These are phyloP conservation scores for Castanospermum australe DNA, from an alignment of 306 rosid species.

Conservation along the genomic window DNA sequence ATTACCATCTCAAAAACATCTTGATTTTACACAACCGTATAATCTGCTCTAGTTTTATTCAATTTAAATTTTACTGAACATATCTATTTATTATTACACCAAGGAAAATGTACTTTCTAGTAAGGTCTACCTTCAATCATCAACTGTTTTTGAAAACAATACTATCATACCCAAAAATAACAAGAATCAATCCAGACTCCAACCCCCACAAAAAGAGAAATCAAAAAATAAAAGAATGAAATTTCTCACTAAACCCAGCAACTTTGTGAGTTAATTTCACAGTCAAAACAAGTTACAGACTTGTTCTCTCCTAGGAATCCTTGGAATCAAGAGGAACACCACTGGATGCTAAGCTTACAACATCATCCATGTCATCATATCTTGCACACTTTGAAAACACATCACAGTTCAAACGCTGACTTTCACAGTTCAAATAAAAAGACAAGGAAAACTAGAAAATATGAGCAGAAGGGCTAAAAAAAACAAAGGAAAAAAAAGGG, in stretches of 20 bases:
- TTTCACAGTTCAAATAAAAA: no score
- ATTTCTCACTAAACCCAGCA: not conserved
- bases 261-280: not conserved
- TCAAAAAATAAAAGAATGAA: not conserved
- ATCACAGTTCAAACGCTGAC: not conserved
- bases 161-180: not conserved
- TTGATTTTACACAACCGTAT: not conserved
- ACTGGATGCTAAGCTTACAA: conserved; percentile 46
- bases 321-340: conserved; percentile 70
- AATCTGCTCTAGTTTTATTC: not conserved
- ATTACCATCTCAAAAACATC: not conserved
- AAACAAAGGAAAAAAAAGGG: not conserved
- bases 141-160: not conserved
- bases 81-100: not conserved
- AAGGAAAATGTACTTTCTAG: not conserved
- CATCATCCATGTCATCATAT: conserved; percentile 66
- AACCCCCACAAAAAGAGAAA: not conserved
- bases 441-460: no score
- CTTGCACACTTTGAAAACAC: conserved; percentile 62
- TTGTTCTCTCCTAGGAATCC: conserved; percentile 77
- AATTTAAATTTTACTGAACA: not conserved
- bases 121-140: not conserved
- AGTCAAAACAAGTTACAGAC: conserved; percentile 24
- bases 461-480: no score
- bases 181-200: not conserved